Evolutionary conservation across 148 eudicot genomes (phyloP).

Genomic region (Vaccinium vitisidaea): DNA sequence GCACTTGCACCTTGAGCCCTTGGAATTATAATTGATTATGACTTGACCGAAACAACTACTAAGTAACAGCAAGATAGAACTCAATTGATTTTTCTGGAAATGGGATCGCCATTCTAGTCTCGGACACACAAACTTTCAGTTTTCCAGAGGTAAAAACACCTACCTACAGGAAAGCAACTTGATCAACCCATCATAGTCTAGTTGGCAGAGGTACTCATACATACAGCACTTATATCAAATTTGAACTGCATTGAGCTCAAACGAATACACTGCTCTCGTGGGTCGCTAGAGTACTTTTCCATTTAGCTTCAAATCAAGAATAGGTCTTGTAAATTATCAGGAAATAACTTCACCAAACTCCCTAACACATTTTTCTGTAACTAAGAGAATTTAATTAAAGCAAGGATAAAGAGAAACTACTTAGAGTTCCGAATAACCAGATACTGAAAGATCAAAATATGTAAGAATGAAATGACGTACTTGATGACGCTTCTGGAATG

Average conservation of each 20-base stretch:
- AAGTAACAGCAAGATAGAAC: not conserved
- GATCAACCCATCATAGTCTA: not conserved
- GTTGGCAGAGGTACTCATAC: not conserved
- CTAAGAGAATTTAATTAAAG: not conserved
- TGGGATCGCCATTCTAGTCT: not conserved
- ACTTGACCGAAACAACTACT: not conserved
- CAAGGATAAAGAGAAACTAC: not conserved
- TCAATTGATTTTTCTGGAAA: not conserved
- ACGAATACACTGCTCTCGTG: not conserved
- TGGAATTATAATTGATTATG: not conserved
- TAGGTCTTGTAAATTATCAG: not conserved
- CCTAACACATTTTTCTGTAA: not conserved
- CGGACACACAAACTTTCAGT: not conserved
- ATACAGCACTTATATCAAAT: not conserved
- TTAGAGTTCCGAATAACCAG: not conserved
- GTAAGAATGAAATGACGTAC: slow-evolving; percentile 41
- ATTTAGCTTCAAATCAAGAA: not conserved
- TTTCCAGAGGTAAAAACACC: not conserved
- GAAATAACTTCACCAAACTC: not conserved
- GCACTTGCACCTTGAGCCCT: not conserved
- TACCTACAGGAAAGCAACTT: not conserved
- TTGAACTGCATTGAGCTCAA: not conserved
- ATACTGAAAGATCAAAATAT: not conserved
- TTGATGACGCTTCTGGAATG: slow-evolving; percentile 66
- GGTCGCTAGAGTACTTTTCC: not conserved